Evolutionary conservation across 1,284 basidiomycete genomes (phyloP), one percentile per base, ranked within the genome.

Genomic region (Ceratobasidium sp.): DNA sequence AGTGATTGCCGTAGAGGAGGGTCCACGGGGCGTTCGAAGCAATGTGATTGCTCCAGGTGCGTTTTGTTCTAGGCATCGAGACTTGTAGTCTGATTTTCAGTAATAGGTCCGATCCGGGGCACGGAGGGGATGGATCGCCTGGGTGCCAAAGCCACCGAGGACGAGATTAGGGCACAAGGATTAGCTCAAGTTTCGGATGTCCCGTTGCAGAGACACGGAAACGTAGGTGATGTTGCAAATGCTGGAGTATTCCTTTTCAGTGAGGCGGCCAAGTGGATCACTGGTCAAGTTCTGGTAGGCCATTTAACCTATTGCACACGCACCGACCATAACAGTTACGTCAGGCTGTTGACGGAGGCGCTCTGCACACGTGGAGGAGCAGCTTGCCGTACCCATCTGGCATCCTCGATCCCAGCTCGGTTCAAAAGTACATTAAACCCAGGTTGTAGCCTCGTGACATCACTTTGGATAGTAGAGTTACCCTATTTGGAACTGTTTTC

Each of bases 1-100:
- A 9, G 94, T 93, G 1, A 82, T 98, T 26, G 95, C 96, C 0
- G 88, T 97, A 14, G 96, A 98, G 81, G 94, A 97, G 83, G 96
- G 95, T 1, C 96, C 96, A 5, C 87, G 90, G 76, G 97, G 96
- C n/a, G 89, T 98, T 41, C 89, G 96, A 65, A 93, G 92, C 45
- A 98, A 98, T 79, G 92, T 97, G 65, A 91, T 97, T 77, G 89
- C 94, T 0, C 96, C 96, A 3, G 96, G 92, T 76, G 45, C 30
- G 72, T 67, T 26, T 16, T 46, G n/a, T 26, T 9, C n/a, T 55
- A 26, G 41, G 5, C 12, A 14, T 32, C 30, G 10, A 34, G n/a
- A 60, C 26, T 30, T 30, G 14, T n/a, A 8, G 43, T n/a, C 21
- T 36, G 18, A 53, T 8, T 23, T 26, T 50, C 26, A 14, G 12